Evolutionary conservation across 805 yeast species (phyloP), one percentile per base, ranked within the genome.

Genomic region (Sugiyamaella marilandica): DNA sequence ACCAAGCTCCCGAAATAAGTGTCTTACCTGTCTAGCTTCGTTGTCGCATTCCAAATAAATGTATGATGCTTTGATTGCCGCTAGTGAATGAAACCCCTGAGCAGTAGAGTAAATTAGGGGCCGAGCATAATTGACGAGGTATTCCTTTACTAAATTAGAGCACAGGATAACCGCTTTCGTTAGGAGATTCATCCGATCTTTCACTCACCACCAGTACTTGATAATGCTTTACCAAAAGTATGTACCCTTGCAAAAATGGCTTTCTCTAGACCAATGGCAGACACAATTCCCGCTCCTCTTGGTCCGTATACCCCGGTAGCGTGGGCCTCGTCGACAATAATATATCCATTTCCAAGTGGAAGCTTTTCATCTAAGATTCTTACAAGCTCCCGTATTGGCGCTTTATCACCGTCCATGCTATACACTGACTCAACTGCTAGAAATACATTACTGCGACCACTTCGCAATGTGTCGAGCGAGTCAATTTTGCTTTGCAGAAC

Each of bases 231-330:
- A 1, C 64, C 64, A 51, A 61, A 61, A 2, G 64, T 61, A 31
- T 59, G 62, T 7, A 59, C 45, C 16, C 64, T 51, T 11, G 52
- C 52, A 32, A 57, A 54, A 10, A 59, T 46, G 9, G 49, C 41
- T 10, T 52, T 33, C 35, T 61, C 60, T 21, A 61, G 54, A 1
- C 55, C 52, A 10, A 57, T 31, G 10, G 45, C 36, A 18, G 48
- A 26, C 5, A 60, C 63, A 7, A 60, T 31, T 2, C 96, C 96
- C 65, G 81, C 80, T 41, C 96, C 96, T 41, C 73, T 71, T 39
- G 88, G 86, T 21, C 96, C 96, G 66, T 87, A 74, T 10, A 95
- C 95, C 63, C 96, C 96, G 59, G 89, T 85, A 5, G 96, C 87
- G 68, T 88, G 96, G 9, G 96, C 96, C 67, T 88, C 96, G 66